phyloP scores from a whole-genome alignment of 2,329 filamentous ascomycete genomes.

The Colletotrichum sp. region DNA sequence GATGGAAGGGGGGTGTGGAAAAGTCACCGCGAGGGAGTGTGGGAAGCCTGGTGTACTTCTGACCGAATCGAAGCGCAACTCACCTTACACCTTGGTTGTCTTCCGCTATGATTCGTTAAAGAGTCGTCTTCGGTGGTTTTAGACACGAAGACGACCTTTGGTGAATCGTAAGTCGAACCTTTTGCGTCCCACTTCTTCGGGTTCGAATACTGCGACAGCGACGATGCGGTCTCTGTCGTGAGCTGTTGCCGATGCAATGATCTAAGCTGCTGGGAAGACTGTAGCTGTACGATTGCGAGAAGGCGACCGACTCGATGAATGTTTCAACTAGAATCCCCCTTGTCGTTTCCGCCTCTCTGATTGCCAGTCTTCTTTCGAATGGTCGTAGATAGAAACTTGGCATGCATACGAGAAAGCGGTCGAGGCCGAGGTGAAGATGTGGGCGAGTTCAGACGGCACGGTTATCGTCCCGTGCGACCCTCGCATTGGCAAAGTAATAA shows the following conservation, averaged over 20 bases:
- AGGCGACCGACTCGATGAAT: neutral
- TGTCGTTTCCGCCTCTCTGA: conserved; percentile 26
- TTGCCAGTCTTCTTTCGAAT: conserved; percentile 24
- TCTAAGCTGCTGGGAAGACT: neutral
- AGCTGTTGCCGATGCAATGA: neutral
- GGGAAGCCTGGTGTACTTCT: neutral
- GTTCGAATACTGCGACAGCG: neutral
- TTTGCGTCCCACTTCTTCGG: neutral
- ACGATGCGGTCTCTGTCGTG: neutral
- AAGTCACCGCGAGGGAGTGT: conserved; percentile 23
- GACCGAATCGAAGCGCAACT: neutral
- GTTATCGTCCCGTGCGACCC: conserved; percentile 44
- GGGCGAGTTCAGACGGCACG: conserved; percentile 34
- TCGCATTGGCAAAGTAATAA: conserved; percentile 46
- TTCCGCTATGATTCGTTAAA: neutral
- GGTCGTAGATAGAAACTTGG: conserved; percentile 35
- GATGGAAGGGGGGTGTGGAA: conserved; percentile 32
- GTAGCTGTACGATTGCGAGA: neutral
- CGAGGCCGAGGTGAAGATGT: conserved; percentile 29
- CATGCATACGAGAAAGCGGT: conserved; percentile 39
- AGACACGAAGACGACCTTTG: neutral
- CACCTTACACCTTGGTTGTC: conserved; percentile 25
- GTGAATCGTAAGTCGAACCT: neutral
- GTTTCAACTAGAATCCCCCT: conserved; percentile 24
- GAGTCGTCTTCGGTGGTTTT: neutral